These are phyloP conservation scores for Fusarium zealandicum DNA, from an alignment of 2,329 filamentous ascomycete genomes.

Conservation along the genomic window DNA sequence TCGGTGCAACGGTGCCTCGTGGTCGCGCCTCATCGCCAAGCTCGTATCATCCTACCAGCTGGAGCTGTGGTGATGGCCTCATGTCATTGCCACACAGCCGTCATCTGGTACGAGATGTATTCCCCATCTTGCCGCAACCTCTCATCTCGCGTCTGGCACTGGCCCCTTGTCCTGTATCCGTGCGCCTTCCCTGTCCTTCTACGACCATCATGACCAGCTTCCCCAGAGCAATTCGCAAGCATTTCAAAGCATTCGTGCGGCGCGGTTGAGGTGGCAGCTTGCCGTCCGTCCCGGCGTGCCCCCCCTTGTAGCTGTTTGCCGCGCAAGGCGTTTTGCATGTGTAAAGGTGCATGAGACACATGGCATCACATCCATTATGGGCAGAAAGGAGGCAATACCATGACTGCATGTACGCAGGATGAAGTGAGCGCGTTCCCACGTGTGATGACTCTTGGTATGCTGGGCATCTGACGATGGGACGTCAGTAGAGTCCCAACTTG, in stretches of 20 bases:
- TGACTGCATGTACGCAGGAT: constrained; percentile 13
- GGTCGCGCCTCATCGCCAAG: constrained; percentile 10
- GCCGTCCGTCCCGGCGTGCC: constrained; percentile 17
- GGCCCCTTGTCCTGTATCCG: constrained; percentile 9
- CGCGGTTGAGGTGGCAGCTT: background rate
- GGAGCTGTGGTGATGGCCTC: constrained; percentile 25
- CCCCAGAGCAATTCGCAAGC: background rate
- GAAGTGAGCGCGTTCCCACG: constrained; percentile 5
- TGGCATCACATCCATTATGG: constrained; percentile 22
- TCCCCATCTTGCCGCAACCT: constrained; percentile 4
- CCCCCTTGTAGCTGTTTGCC: background rate
- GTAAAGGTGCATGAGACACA: constrained; percentile 14
- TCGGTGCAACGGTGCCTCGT: constrained; percentile 14
- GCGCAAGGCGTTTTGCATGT: constrained; percentile 1
- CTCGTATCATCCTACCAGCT: constrained; percentile 27
- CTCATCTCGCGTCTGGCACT: constrained; percentile 9
- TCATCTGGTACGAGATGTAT: constrained; percentile 19
- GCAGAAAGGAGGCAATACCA: background rate
- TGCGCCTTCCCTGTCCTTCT: background rate
- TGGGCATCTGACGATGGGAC: background rate
- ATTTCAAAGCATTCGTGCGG: background rate
- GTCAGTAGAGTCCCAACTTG: background rate
- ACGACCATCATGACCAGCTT: background rate
- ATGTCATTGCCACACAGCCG: constrained; percentile 11
- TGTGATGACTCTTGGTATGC: constrained; percentile 2